phyloP scores from a whole-genome alignment of 805 yeast species.

The Candida chauliodis region DNA sequence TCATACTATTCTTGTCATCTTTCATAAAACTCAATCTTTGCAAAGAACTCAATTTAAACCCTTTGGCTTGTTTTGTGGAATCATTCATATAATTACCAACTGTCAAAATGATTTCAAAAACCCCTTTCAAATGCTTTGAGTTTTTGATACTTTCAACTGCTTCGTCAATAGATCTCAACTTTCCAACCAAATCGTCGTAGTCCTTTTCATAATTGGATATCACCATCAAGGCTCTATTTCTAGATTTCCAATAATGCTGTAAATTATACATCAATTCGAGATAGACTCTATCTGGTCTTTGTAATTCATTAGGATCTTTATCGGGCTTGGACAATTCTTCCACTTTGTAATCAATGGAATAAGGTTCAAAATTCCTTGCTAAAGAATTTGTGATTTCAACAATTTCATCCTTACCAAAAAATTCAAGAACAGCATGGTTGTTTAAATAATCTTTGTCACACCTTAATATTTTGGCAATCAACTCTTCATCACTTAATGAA shows the following conservation, averaged over 20 bases:
- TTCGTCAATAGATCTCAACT: slow-evolving; percentile 55
- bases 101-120: slow-evolving; percentile 63
- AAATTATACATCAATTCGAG: slow-evolving; percentile 65
- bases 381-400: slow-evolving; percentile 55
- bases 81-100: slow-evolving; percentile 83
- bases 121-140: slow-evolving; percentile 52
- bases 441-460: slow-evolving; percentile 57
- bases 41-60: slow-evolving; percentile 67
- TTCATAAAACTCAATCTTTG: slow-evolving; percentile 70
- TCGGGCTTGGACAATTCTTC: slow-evolving; percentile 39
- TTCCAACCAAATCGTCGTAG: slow-evolving; percentile 55
- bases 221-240: slow-evolving; percentile 60
- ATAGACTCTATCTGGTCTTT: slow-evolving; percentile 67
- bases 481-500: slow-evolving; percentile 47
- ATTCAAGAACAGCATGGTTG: slow-evolving; percentile 61
- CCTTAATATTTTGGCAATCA: slow-evolving; percentile 50
- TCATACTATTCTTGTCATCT: slow-evolving; percentile 63
- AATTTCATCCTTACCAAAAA: slow-evolving; percentile 64
- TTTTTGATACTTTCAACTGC: slow-evolving; percentile 52
- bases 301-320: slow-evolving; percentile 54
- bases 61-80: slow-evolving; percentile 59
- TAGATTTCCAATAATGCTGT: slow-evolving; percentile 66
- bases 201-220: slow-evolving; percentile 60
- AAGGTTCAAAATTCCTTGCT: slow-evolving; percentile 59
- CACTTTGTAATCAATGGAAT: slow-evolving; percentile 48